phyloP scores from a whole-genome alignment of 768 basidiomycete genomes.

The Amanita rubescens region DNA sequence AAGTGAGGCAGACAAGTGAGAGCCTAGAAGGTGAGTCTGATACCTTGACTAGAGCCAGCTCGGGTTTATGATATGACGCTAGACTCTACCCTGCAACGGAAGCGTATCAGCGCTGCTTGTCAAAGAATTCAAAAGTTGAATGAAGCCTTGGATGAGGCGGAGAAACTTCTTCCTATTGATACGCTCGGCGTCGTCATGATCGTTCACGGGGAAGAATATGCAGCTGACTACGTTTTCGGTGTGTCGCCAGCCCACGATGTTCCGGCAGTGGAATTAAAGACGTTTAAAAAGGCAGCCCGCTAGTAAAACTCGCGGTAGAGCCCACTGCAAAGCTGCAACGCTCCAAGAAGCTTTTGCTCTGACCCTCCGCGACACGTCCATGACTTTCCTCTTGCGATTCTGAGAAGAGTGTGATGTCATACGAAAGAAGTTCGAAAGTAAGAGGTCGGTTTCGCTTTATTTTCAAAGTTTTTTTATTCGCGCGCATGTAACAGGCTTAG shows the following conservation, averaged over 20 bases:
- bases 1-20: no score
- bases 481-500: slow-evolving; percentile 40
- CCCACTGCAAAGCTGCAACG: slow-evolving; percentile 78
- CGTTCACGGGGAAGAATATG: slow-evolving; percentile 73
- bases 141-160: slow-evolving; percentile 51
- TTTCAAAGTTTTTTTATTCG: not conserved
- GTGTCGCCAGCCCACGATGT: slow-evolving; percentile 9
- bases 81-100: slow-evolving; percentile 71
- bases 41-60: not conserved
- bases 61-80: slow-evolving; percentile 3
- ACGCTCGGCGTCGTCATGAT: slow-evolving; percentile 84
- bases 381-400: slow-evolving; percentile 57
- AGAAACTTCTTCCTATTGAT: slow-evolving; percentile 72
- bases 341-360: slow-evolving; percentile 78
- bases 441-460: slow-evolving; percentile 43
- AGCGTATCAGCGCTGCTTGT: slow-evolving; percentile 60
- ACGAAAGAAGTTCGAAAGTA: slow-evolving; percentile 82
- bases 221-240: slow-evolving; percentile 72
- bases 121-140: slow-evolving; percentile 72
- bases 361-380: slow-evolving; percentile 66
- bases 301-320: slow-evolving; percentile 73
- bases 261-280: not conserved
- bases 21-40: slow-evolving; percentile 56
- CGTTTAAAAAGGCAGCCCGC: slow-evolving; percentile 47
- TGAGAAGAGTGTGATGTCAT: slow-evolving; percentile 69